These are phyloP conservation scores for Carex kokanica DNA, from an alignment of 176 grass and related monocot species.

Conservation along the genomic window DNA sequence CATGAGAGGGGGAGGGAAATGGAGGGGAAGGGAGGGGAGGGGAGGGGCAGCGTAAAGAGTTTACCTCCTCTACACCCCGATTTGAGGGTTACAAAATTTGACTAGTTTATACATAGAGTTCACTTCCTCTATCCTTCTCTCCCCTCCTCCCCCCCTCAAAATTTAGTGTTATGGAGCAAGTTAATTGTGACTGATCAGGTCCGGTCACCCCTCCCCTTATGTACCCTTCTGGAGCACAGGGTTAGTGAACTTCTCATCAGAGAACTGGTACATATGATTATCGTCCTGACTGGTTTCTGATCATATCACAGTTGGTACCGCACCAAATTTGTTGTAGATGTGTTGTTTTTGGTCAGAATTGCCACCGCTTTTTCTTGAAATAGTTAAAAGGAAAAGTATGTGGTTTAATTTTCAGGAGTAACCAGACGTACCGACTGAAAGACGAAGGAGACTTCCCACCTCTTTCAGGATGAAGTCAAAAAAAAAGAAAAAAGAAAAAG, in stretches of 20 bases:
- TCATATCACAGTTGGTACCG: background rate
- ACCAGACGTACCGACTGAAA: slow-evolving; percentile 62
- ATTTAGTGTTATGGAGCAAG: no score
- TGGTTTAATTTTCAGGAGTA: slow-evolving; percentile 40
- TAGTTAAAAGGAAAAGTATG: background rate
- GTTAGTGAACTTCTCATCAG: background rate
- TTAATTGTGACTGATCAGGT: no score
- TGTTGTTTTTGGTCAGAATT: slow-evolving; percentile 3
- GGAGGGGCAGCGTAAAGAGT: no score
- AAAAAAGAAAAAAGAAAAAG: background rate
- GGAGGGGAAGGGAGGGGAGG: no score
- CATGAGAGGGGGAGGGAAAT: no score
- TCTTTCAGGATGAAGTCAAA: slow-evolving; percentile 45
- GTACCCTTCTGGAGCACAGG: no score
- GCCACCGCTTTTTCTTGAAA: background rate
- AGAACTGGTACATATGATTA: background rate
- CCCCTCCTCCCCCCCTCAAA: no score
- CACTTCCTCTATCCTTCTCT: no score
- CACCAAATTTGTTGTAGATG: background rate
- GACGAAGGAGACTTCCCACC: slow-evolving; percentile 83
- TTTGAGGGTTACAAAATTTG: no score
- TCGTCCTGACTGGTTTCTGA: background rate
- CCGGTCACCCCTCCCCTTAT: no score
- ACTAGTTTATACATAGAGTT: no score
- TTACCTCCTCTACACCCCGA: no score